Conservation (phyloP, 305 asterid genomes). For the Solanum hybrid region DNA sequence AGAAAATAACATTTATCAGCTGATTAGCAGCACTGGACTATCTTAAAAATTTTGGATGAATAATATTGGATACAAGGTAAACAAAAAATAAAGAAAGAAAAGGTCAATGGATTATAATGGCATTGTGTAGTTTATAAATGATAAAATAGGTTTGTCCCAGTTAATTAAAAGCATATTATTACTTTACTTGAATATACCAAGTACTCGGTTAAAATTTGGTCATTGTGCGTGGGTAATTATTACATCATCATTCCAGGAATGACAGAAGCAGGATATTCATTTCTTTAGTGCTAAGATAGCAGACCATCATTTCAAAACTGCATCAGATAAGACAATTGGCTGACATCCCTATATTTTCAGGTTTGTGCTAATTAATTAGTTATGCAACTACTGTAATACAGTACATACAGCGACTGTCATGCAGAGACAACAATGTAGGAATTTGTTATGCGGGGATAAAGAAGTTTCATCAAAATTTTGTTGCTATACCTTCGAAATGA, state of each 20-base stretch:
- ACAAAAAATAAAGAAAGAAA: not conserved
- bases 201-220: not conserved
- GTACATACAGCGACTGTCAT: not conserved
- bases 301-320: not conserved
- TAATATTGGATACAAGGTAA: not conserved
- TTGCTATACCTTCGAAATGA: not conserved
- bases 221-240: not conserved
- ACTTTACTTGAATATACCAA: not conserved
- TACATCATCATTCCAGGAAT: not conserved
- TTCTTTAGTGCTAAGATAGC: not conserved
- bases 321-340: not conserved
- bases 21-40: not conserved
- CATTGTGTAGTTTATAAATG: not conserved
- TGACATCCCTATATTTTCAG: not conserved
- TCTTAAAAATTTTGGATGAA: not conserved
- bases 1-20: not conserved
- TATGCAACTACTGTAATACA: not conserved
- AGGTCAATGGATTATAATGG: not conserved
- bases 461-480: not conserved
- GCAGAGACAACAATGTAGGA: not conserved
- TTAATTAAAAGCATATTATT: not conserved
- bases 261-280: not conserved
- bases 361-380: not conserved
- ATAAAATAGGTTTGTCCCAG: not conserved
- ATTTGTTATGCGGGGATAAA: not conserved